These are phyloP conservation scores for Ophiostoma triangulosporum DNA, from an alignment of 2,329 filamentous ascomycete species.

Conservation along the genomic window DNA sequence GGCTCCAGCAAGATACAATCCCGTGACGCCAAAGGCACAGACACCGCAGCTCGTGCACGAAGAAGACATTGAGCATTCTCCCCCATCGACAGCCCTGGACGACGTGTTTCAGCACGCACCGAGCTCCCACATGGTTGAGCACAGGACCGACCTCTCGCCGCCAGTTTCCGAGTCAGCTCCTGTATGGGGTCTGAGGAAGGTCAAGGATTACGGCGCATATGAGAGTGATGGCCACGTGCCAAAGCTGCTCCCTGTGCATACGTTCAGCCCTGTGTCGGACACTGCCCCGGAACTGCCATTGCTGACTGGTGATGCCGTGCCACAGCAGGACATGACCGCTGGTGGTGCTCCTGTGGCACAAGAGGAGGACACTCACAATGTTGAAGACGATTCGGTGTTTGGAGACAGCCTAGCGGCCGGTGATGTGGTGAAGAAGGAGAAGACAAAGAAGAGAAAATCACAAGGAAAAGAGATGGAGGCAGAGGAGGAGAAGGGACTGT, in stretches of 20 bases:
- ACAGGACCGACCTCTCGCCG: not conserved
- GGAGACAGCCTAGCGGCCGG: not conserved
- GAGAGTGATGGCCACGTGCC: constrained; percentile 20
- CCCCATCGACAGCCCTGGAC: constrained; percentile 15
- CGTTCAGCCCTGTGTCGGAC: constrained; percentile 13
- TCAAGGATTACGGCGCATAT: constrained; percentile 16
- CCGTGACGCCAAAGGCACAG: not conserved
- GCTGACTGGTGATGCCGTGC: not conserved
- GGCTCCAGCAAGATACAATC: not conserved
- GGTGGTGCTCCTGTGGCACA: not conserved
- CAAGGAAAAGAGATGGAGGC: not conserved
- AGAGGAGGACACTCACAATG: too few relatives aligned
- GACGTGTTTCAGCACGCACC: constrained; percentile 8
- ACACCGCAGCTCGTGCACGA: not conserved
- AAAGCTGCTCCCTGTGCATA: constrained; percentile 18
- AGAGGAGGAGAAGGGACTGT: too few relatives aligned
- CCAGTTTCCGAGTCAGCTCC: constrained; percentile 11
- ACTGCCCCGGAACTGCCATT: not conserved
- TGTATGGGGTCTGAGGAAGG: constrained; percentile 19
- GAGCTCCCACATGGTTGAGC: not conserved
- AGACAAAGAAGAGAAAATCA: not conserved
- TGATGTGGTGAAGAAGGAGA: not conserved
- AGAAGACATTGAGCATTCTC: not conserved
- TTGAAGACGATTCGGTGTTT: not conserved
- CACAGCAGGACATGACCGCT: not conserved